A percentile compares a stretch with the other conserved stretches of the same genome.
phyloP scores from a whole-genome alignment of 176 grass and related monocot genomes.

The Carex parvula region DNA sequence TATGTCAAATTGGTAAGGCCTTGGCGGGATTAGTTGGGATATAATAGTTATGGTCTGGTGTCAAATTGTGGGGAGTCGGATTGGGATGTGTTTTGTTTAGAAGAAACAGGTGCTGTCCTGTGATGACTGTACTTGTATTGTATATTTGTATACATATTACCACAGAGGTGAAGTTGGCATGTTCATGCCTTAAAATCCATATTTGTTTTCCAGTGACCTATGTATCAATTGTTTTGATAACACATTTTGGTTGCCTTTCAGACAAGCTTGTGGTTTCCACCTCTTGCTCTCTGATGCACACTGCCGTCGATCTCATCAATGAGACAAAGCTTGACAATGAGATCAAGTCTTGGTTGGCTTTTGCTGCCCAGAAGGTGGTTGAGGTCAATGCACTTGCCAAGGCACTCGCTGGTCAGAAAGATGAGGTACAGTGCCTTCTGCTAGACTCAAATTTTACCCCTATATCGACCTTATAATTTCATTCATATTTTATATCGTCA shows the following conservation, averaged over 20 bases:
- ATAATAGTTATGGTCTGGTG: background rate
- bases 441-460: background rate
- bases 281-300: conserved; percentile 95
- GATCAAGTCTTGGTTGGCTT: conserved; percentile 95
- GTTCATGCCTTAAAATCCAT: background rate
- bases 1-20: background rate
- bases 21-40: background rate
- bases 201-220: conserved; percentile 25
- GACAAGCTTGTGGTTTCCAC: conserved; percentile 94
- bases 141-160: background rate
- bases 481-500: conserved; percentile 1
- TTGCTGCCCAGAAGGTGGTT: conserved; percentile 98
- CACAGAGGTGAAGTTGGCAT: background rate
- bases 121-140: background rate
- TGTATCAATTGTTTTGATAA: background rate
- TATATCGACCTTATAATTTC: background rate
- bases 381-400: conserved; percentile 94
- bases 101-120: background rate
- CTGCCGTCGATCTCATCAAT: conserved; percentile 89
- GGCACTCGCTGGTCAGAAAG: conserved; percentile 72
- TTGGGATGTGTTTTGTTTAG: background rate
- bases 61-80: background rate
- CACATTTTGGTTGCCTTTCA: conserved; percentile 26
- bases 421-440: conserved; percentile 44
- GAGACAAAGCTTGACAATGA: conserved; percentile 87